These are phyloP conservation scores for Irpex lacteus DNA, from an alignment of 1,284 basidiomycete genomes.

Conservation along the genomic window DNA sequence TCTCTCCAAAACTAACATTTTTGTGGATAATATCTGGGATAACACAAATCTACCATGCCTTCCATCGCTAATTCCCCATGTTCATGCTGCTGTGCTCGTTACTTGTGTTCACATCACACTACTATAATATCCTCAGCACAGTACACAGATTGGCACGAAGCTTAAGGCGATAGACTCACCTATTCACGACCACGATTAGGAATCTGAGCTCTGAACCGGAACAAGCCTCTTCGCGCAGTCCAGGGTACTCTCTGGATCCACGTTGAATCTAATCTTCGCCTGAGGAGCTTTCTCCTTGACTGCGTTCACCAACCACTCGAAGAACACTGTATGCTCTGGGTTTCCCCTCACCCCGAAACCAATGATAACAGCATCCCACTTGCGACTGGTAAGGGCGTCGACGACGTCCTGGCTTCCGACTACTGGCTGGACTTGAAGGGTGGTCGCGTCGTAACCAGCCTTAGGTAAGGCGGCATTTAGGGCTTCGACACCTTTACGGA, in stretches of 20 bases:
- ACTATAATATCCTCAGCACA: too few species aligned
- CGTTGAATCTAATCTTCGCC: background rate
- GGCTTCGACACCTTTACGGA: background rate
- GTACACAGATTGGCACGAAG: too few species aligned
- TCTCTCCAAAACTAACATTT: too few species aligned
- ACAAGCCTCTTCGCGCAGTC: background rate
- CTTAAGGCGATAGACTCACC: too few species aligned
- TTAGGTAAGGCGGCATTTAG: background rate
- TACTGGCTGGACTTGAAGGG: background rate
- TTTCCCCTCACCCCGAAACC: background rate
- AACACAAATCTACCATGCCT: too few species aligned
- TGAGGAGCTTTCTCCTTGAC: background rate
- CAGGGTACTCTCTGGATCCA: background rate
- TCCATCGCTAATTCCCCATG: too few species aligned
- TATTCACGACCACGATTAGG: too few species aligned
- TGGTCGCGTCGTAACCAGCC: background rate
- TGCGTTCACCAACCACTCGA: background rate
- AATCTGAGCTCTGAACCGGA: background rate
- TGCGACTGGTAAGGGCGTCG: background rate
- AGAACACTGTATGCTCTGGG: background rate
- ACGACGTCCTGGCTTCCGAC: background rate
- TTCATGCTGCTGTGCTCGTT: too few species aligned
- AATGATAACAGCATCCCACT: background rate
- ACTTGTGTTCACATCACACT: too few species aligned
- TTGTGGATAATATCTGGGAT: too few species aligned